A percentile compares a stretch with the other conserved stretches of the same genome.
Conservation (phyloP, 139 green algal genomes). For the Astrephomene gubernaculifera region DNA sequence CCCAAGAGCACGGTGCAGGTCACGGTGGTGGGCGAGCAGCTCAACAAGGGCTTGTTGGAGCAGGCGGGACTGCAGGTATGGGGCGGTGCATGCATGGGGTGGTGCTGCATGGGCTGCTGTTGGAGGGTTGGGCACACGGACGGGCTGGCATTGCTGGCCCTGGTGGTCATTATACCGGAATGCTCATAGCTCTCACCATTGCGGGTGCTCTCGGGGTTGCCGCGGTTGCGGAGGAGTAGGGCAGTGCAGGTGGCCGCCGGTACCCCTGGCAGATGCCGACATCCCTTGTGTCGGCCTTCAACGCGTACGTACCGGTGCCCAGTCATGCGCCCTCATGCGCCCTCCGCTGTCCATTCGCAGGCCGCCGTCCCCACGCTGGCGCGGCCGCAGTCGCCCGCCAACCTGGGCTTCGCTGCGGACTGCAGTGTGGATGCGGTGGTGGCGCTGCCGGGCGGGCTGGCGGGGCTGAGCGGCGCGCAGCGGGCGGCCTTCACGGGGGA, state of each 20-base stretch:
- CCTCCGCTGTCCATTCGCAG: background rate
- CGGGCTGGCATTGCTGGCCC: no score
- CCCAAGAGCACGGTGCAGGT: constrained; percentile 62
- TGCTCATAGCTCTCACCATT: no score
- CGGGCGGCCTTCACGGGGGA: constrained; percentile 33
- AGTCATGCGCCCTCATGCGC: no score
- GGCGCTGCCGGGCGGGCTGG: constrained; percentile 36
- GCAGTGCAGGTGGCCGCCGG: no score
- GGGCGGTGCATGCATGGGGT: background rate
- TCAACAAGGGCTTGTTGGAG: constrained; percentile 68
- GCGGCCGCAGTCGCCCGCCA: constrained; percentile 29
- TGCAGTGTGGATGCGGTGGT: constrained; percentile 61
- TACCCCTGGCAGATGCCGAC: no score
- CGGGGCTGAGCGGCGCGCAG: constrained; percentile 40
- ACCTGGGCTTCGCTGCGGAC: constrained; percentile 53
- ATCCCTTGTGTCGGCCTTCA: no score
- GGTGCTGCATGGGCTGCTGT: no score
- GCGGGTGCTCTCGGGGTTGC: no score
- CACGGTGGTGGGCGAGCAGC: constrained; percentile 55
- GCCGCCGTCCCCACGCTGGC: constrained; percentile 24
- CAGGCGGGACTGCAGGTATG: constrained; percentile 72
- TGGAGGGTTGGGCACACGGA: no score
- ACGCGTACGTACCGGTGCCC: no score
- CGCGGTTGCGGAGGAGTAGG: no score
- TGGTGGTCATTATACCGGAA: no score